Base-by-base conservation (phyloP, 495 filamentous ascomycete genomes). In the Lophiotrema nucula region DNA sequence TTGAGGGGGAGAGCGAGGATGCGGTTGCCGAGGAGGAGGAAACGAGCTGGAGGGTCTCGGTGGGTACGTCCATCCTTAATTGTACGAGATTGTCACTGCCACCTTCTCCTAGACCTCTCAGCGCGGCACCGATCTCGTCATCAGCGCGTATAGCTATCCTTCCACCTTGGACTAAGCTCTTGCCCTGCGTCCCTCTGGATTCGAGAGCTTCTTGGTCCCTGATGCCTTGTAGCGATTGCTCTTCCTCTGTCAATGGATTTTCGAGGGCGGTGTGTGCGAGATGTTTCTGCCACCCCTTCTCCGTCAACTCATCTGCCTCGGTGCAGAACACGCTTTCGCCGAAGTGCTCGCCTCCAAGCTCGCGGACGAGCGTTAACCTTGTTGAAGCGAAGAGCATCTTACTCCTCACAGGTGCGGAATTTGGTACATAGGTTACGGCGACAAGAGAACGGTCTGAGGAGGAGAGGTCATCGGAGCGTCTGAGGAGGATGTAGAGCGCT, bases 351-450 rank as follows among this genome's bases (percentile, higher is more conserved):
- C 82, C 84, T 43, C 93, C 93, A 15, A 98, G 79, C 74, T 96
- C 92, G 38, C 92, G 81, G 37, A 86, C 77, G 11, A 98, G 78
- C 0, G 90, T 92, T 50, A 92, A 77, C 35, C 91, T 83, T 16
- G 93, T 96, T 37, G 88, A 83, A 28, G 93, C 92, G 72, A 97
- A 96, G 47, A 98, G 82, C 79, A 91, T 97, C 80, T 98, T 98
- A 63, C 92, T 87, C 37, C 93, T 86, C 35, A 98, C 93, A 16
- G 88, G 88, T 4, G 93, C 92, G 50, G 86, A 73, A 68, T 90
- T 89, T 2, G 93, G 93, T 41, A 98, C 88, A 69, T 96, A 97
- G 26, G 93, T 92, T 41, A 97, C 75, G 42, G 88, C 88, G 48
- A 90, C 72, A 58, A 93, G 84, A 16, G 72, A 66, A 52, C 70